Evolutionary conservation across 2,329 filamentous ascomycete species (phyloP).

Genomic region (Alternaria ethzedia): DNA sequence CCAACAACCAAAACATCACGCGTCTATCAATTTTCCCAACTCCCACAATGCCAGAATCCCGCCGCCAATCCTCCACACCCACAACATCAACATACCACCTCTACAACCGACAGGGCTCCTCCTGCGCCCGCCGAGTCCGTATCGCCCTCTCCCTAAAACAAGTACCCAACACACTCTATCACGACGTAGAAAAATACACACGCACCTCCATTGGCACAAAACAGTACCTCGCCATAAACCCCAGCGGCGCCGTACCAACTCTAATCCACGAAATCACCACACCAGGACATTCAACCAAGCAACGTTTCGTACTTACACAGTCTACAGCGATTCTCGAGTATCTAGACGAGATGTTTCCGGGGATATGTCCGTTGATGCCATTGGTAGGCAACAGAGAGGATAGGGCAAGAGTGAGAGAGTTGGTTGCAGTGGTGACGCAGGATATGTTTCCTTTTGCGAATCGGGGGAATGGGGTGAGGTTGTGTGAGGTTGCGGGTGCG

Average conservation of each 20-base stretch:
- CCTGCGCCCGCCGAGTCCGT: conserved; percentile 66
- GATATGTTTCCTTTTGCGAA: conserved; percentile 69
- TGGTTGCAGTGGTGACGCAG: conserved; percentile 61
- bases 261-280: conserved; percentile 54
- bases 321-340: not conserved
- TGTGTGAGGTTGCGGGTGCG: conserved; percentile 52
- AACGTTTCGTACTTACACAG: not conserved
- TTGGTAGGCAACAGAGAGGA: conserved; percentile 41
- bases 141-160: conserved; percentile 64
- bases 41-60: not conserved
- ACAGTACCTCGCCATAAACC: conserved; percentile 63
- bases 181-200: conserved; percentile 60
- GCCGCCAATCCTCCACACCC: not conserved
- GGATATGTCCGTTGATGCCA: conserved; percentile 41
- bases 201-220: conserved; percentile 51
- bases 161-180: conserved; percentile 51
- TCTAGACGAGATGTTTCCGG: not conserved
- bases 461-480: conserved; percentile 58
- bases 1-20: not conserved
- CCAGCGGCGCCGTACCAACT: conserved; percentile 34
- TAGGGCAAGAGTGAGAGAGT: conserved; percentile 60
- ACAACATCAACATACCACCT: conserved; percentile 44
- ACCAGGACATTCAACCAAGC: conserved; percentile 38
- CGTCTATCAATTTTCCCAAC: not conserved
- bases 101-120: conserved; percentile 68